Evolutionary conservation across 306 rosid genomes (phyloP), one percentile per base, ranked within the genome.

Genomic region (Pyrus communis): DNA sequence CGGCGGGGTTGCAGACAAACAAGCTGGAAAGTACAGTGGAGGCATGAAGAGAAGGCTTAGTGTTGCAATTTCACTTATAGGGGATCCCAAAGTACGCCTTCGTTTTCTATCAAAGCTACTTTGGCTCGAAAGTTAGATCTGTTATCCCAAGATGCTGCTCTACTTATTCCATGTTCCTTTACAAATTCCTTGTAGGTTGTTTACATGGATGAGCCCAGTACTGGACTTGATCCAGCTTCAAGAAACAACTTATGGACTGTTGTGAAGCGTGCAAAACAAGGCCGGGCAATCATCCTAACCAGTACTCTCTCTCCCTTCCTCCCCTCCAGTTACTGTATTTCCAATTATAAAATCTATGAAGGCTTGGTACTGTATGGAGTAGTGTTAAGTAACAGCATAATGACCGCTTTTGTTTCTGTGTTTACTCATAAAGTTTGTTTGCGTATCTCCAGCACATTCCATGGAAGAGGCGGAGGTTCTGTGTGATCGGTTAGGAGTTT

Each of bases 31-130:
- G 77, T 95, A 95, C 59, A 95, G 99, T 55, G 99, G 99, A 70
- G 97, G 99, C 49, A 92, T 95, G 99, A 95, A 95, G 86, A 90
- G 99, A 83, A 92, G 99, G 87, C 99, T 95, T 59, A 95, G 99
- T 71, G 99, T 92, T 13, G 97, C 99, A 19, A 92, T 95, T 78
- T 92, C 99, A 42, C 85, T 95, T 75, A 95, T 95, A 3, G 98
- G 98, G 43, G 88, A 90, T 82, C 99, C 97, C 66, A 92, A 73
- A 62, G 97, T 95, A 82, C 14, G 77, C 64, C 66, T 76, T 76
- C 1, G 28, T 45, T 58, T 69, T 75, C 65, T 70, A 15, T 63
- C 68, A 45, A 46, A 33, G 78, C 62, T n/a, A 65, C 65, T 60
- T 17, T 17, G 31, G 42, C 43, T 64, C 2, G 54, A 27, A n/a